Conservation (phyloP, 805 yeast species). For the Yarrowia divulgata region DNA sequence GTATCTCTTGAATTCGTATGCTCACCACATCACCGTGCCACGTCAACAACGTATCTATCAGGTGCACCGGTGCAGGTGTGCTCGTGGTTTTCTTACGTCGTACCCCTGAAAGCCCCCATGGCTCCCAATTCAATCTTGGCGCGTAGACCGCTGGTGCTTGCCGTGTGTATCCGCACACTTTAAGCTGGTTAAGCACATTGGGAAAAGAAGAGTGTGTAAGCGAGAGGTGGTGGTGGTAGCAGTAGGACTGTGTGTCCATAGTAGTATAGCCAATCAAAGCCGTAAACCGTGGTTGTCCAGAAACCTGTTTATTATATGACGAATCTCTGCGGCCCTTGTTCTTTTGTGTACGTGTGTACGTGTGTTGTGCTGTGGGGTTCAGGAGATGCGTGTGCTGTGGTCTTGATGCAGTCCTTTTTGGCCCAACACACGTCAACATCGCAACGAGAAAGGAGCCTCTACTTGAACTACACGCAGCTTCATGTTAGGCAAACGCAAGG, state of each 20-base stretch:
- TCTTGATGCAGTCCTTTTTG: constrained; percentile 35
- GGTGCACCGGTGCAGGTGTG: constrained; percentile 6
- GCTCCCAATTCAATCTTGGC: constrained; percentile 24
- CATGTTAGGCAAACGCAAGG: constrained; percentile 39
- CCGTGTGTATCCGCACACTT: constrained; percentile 37
- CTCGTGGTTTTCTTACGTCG: constrained; percentile 1
- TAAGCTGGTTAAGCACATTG: constrained; percentile 22
- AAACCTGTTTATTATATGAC: constrained; percentile 8
- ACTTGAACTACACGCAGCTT: constrained; percentile 23
- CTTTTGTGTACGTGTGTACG: background rate
- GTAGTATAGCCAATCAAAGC: too few relatives aligned
- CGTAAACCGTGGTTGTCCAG: too few relatives aligned
- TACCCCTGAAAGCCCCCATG: constrained; percentile 22
- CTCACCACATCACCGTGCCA: too few relatives aligned
- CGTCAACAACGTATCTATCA: background rate
- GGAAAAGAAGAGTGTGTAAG: background rate
- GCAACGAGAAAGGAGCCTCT: constrained; percentile 1
- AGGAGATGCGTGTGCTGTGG: constrained; percentile 31
- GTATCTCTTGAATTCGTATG: too few relatives aligned
- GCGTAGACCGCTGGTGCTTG: constrained; percentile 23
- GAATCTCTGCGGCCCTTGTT: too few relatives aligned
- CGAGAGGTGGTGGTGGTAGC: background rate
- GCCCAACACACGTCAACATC: constrained; percentile 39
- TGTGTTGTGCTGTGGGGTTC: constrained; percentile 33
- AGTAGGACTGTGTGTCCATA: background rate